A percentile compares a stretch with the other conserved stretches of the same genome.
Conservation (phyloP, 495 filamentous ascomycete species). For the Diplogelasinospora grovesii region DNA sequence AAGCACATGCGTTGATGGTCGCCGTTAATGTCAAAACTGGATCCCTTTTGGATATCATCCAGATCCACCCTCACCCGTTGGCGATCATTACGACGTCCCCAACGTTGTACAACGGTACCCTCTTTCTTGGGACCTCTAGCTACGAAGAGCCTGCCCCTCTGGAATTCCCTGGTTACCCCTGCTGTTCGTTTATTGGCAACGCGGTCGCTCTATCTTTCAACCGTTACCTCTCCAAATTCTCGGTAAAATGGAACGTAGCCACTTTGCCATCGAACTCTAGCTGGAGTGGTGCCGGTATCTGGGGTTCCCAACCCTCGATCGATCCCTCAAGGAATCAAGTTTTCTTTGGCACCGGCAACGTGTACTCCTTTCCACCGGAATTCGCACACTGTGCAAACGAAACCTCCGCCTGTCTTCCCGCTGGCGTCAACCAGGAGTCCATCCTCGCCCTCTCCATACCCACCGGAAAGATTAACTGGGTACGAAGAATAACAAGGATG, state of each 20-base stretch:
- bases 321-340: constrained; percentile 23
- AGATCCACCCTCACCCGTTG: constrained; percentile 25
- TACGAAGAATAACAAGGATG: constrained; percentile 15
- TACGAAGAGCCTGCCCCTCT: constrained; percentile 16
- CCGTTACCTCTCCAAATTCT: constrained; percentile 10
- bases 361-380: constrained; percentile 22
- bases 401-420: constrained; percentile 7
- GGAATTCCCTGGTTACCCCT: constrained; percentile 19
- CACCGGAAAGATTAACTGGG: constrained; percentile 26
- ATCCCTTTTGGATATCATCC: constrained; percentile 11
- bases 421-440: constrained; percentile 27
- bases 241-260: constrained; percentile 20
- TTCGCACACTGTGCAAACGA: constrained; percentile 15
- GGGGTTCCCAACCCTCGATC: constrained; percentile 37
- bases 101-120: constrained; percentile 23
- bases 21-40: constrained; percentile 22
- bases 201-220: constrained; percentile 21
- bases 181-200: constrained; percentile 31
- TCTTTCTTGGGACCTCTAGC: constrained; percentile 29
- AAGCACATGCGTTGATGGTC: constrained; percentile 23
- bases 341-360: constrained; percentile 34
- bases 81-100: constrained; percentile 28
- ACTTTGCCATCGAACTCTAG: constrained; percentile 16
- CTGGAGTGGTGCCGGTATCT: constrained; percentile 29
- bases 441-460: constrained; percentile 26